phyloP scores from a whole-genome alignment of 208 protist genomes.

The Leishmania turanica region DNA sequence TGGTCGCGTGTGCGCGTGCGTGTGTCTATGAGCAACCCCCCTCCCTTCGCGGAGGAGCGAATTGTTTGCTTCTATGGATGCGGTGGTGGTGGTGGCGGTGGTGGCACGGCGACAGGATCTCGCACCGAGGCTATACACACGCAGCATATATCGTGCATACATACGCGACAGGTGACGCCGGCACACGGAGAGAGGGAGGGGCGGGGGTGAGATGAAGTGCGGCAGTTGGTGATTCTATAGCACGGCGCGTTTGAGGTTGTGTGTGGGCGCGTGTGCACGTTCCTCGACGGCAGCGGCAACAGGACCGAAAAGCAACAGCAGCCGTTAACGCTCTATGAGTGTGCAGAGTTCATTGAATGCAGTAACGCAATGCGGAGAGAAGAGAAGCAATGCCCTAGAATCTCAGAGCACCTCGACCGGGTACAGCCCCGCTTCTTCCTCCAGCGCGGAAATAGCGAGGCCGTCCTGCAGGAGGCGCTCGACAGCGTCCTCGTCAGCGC shows the following conservation, averaged over 20 bases:
- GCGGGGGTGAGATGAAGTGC: background rate
- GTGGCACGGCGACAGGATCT: background rate
- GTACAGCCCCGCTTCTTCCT: conserved; percentile 8
- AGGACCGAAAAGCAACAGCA: background rate
- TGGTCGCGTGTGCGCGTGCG: background rate
- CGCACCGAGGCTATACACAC: background rate
- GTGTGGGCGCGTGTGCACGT: background rate
- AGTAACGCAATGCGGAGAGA: background rate
- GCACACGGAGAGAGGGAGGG: background rate
- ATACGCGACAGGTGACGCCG: background rate
- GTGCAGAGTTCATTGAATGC: background rate
- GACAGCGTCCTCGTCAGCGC: conserved; percentile 39
- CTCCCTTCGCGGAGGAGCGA: background rate
- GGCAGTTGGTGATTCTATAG: background rate
- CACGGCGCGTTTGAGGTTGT: background rate
- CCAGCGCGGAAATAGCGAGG: conserved; percentile 3
- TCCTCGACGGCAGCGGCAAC: background rate
- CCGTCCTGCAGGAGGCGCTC: conserved; percentile 43
- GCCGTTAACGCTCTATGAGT: background rate
- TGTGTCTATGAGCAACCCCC: background rate
- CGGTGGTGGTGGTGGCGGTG: background rate
- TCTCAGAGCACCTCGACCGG: conserved; percentile 18
- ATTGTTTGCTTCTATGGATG: conserved; percentile 6
- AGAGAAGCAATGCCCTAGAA: background rate
- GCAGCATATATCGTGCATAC: background rate